Evolutionary conservation across 495 filamentous ascomycete genomes (phyloP).

Genomic region (Hypoxylon subgilvum): DNA sequence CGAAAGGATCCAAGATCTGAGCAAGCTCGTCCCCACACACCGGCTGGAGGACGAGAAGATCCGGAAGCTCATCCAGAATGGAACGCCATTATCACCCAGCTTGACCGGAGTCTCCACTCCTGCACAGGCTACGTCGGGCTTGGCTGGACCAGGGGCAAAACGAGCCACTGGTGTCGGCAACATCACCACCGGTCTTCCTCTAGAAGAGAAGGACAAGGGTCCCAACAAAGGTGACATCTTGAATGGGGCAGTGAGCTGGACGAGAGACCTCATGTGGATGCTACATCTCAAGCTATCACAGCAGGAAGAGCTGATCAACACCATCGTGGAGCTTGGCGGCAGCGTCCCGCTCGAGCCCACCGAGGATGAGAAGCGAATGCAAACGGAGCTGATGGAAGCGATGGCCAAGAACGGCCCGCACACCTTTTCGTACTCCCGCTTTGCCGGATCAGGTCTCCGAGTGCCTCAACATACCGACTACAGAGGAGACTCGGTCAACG

Average conservation of each 20-base stretch:
- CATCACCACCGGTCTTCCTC: slow-evolving; percentile 86
- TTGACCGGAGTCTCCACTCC: slow-evolving; percentile 65
- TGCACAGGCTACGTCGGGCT: slow-evolving; percentile 82
- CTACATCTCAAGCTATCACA: slow-evolving; percentile 85
- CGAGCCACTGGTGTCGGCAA: slow-evolving; percentile 78
- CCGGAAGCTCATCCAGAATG: slow-evolving; percentile 90
- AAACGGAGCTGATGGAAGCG: slow-evolving; percentile 84
- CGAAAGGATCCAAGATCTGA: slow-evolving; percentile 94
- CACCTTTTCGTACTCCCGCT: slow-evolving; percentile 80
- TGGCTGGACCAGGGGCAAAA: slow-evolving; percentile 83
- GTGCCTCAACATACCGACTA: slow-evolving; percentile 93
- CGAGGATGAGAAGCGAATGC: slow-evolving; percentile 95
- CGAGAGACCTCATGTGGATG: slow-evolving; percentile 96
- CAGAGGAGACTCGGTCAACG: slow-evolving; percentile 75
- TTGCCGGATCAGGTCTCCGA: slow-evolving; percentile 80
- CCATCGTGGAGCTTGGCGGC: slow-evolving; percentile 72
- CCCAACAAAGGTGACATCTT: slow-evolving; percentile 99
- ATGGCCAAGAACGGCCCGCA: slow-evolving; percentile 75
- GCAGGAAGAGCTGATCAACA: slow-evolving; percentile 79
- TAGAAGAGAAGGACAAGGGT: slow-evolving; percentile 97
- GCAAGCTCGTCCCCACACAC: slow-evolving; percentile 88
- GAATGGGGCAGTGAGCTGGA: slow-evolving; percentile 96
- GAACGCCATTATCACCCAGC: slow-evolving; percentile 81
- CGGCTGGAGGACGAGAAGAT: slow-evolving; percentile 97
- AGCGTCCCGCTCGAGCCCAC: slow-evolving; percentile 80